phyloP scores from a whole-genome alignment of 2,329 filamentous ascomycete species.

The Alternaria tenuissima region DNA sequence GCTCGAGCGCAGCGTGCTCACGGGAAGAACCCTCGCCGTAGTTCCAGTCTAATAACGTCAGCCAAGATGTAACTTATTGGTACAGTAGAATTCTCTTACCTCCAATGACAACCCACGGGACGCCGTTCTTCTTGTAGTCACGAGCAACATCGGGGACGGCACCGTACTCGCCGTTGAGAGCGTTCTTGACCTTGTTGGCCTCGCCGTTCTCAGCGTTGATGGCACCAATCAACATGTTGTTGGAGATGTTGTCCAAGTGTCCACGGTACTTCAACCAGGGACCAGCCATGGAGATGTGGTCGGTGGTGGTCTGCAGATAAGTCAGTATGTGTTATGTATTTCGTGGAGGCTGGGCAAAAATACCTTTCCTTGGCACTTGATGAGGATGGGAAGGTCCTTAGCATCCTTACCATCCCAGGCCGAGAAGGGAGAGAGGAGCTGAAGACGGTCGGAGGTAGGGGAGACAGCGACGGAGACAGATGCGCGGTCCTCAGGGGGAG shows the following conservation, averaged over 20 bases:
- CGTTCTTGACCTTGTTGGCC: constrained; percentile 97
- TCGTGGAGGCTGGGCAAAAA: no score
- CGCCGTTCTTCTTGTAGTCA: constrained; percentile 97
- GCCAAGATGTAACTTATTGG: background rate
- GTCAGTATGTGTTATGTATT: no score
- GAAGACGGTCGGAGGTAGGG: constrained; percentile 90
- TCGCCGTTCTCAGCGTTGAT: constrained; percentile 95
- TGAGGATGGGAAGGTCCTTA: constrained; percentile 7
- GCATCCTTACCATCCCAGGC: constrained; percentile 94
- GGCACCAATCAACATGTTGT: constrained; percentile 99
- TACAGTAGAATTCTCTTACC: constrained; percentile 30
- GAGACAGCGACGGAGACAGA: constrained; percentile 81
- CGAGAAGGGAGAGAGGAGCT: constrained; percentile 85
- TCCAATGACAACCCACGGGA: constrained; percentile 97
- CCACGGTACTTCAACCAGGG: constrained; percentile 99
- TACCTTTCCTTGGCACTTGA: constrained; percentile 75
- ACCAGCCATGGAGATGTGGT: constrained; percentile 97
- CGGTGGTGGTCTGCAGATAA: constrained; percentile 75
- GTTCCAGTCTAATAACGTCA: constrained; percentile 81
- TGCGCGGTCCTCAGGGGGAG: constrained; percentile 81
- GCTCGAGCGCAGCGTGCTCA: constrained; percentile 98
- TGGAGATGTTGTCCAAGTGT: constrained; percentile 98
- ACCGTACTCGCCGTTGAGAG: constrained; percentile 81
- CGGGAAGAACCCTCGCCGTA: constrained; percentile 97
- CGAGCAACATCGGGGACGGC: constrained; percentile 92